Evolutionary conservation across 768 basidiomycete species (phyloP).

Genomic region (Leccinum imitatum): DNA sequence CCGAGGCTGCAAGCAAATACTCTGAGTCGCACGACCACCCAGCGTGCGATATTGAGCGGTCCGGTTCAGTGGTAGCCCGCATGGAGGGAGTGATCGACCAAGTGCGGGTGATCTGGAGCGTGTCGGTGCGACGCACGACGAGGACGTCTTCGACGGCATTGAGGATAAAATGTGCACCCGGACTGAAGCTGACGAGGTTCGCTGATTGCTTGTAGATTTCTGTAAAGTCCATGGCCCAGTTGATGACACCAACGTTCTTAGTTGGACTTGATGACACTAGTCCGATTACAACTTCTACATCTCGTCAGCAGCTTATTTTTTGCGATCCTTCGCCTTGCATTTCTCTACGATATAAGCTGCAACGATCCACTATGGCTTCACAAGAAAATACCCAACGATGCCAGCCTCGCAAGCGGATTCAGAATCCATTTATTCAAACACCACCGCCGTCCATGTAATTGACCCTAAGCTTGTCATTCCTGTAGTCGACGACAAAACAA

Average conservation of each 20-base stretch:
- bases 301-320: slow-evolving; percentile 14
- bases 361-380: neutral
- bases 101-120: slow-evolving; percentile 78
- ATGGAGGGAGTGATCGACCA: slow-evolving; percentile 67
- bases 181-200: slow-evolving; percentile 77
- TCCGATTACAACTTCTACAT: neutral
- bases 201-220: slow-evolving; percentile 77
- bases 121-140: slow-evolving; percentile 80
- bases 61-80: slow-evolving; percentile 33
- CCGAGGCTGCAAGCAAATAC: slow-evolving; percentile 78
- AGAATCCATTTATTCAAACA: slow-evolving; percentile 14
- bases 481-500: slow-evolving; percentile 11
- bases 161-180: slow-evolving; percentile 83
- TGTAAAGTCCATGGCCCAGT: slow-evolving; percentile 74
- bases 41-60: slow-evolving; percentile 64
- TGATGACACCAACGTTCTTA: slow-evolving; percentile 8
- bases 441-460: slow-evolving; percentile 15
- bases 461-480: slow-evolving; percentile 15
- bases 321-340: slow-evolving; percentile 2
- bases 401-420: slow-evolving; percentile 10
- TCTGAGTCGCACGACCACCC: slow-evolving; percentile 90
- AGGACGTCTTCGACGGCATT: slow-evolving; percentile 77
- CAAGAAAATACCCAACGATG: slow-evolving; percentile 4
- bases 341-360: slow-evolving; percentile 12
- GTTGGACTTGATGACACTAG: neutral